phyloP scores from a whole-genome alignment of 1,139 yeast species.

The Zygosaccharomyces sapae region DNA sequence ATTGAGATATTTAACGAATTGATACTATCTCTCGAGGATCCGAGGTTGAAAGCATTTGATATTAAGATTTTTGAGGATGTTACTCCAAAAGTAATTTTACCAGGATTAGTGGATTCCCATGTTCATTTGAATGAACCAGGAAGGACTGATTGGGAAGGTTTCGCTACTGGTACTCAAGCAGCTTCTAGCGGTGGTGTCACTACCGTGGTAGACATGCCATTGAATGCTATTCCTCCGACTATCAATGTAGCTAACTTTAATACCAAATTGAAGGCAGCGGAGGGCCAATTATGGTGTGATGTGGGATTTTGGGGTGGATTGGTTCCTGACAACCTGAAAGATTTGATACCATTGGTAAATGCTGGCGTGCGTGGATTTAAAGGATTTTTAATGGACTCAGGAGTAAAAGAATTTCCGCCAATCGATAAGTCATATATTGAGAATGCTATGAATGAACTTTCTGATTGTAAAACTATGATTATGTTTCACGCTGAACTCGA shows the following conservation, averaged over 20 bases:
- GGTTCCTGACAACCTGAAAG: conserved; percentile 68
- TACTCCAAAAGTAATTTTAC: conserved; percentile 66
- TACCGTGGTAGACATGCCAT: conserved; percentile 92
- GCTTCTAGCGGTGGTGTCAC: conserved; percentile 97
- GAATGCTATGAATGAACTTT: conserved; percentile 58
- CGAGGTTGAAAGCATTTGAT: conserved; percentile 41
- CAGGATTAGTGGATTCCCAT: conserved; percentile 91
- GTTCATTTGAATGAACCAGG: conserved; percentile 95
- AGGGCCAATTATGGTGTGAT: conserved; percentile 83
- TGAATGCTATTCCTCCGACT: conserved; percentile 93
- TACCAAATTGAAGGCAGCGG: conserved; percentile 70
- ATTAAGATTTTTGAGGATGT: conserved; percentile 50
- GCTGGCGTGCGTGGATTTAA: conserved; percentile 92
- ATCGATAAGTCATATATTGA: conserved; percentile 59
- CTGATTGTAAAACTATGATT: conserved; percentile 61
- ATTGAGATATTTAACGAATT: conserved; percentile 44
- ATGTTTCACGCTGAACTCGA: conserved; percentile 95
- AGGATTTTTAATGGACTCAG: conserved; percentile 85
- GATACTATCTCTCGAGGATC: conserved; percentile 38
- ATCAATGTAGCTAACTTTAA: conserved; percentile 76
- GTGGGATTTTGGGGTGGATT: conserved; percentile 97
- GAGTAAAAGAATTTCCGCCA: conserved; percentile 91
- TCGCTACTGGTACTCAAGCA: conserved; percentile 85
- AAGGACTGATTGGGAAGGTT: conserved; percentile 94
- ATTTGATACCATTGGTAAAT: conserved; percentile 66